These are phyloP conservation scores for Calonectria naviculata DNA, from an alignment of 2,329 filamentous ascomycete species.

Conservation along the genomic window DNA sequence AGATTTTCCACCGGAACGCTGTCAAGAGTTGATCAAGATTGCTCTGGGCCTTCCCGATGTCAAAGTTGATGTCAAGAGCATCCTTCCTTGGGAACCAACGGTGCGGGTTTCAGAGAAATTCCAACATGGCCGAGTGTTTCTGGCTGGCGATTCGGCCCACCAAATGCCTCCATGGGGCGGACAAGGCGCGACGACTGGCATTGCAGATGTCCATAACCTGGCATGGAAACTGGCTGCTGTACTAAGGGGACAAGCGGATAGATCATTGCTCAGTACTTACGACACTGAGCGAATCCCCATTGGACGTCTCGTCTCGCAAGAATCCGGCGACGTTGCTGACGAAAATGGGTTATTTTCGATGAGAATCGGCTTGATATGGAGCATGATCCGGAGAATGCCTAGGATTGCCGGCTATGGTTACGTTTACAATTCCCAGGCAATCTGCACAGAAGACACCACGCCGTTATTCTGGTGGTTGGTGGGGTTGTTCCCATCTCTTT, in stretches of 20 bases:
- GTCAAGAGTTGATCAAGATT: not conserved
- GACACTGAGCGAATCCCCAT: not conserved
- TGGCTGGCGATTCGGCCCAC: constrained; percentile 1
- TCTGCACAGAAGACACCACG: not conserved
- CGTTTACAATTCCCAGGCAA: not conserved
- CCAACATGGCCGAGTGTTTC: not conserved
- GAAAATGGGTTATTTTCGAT: not conserved
- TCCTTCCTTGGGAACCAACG: not conserved
- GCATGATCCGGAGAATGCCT: not conserved
- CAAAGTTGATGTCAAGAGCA: not conserved
- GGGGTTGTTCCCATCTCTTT: not conserved
- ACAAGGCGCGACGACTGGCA: constrained; percentile 3
- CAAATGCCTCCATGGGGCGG: constrained; percentile 10
- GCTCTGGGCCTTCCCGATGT: not conserved
- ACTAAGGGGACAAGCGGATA: not conserved
- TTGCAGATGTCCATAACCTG: constrained; percentile 6
- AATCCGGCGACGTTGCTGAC: not conserved
- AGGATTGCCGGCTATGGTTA: constrained; percentile 3
- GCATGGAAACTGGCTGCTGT: constrained; percentile 5
- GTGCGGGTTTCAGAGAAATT: constrained; percentile 3
- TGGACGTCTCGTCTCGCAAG: constrained; percentile 4
- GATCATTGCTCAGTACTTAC: not conserved
- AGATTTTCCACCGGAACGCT: constrained; percentile 2
- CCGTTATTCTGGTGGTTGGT: not conserved
- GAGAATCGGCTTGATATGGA: not conserved